Evolutionary conservation across 1,284 basidiomycete genomes (phyloP).

Genomic region (Trichosporon ovoides): DNA sequence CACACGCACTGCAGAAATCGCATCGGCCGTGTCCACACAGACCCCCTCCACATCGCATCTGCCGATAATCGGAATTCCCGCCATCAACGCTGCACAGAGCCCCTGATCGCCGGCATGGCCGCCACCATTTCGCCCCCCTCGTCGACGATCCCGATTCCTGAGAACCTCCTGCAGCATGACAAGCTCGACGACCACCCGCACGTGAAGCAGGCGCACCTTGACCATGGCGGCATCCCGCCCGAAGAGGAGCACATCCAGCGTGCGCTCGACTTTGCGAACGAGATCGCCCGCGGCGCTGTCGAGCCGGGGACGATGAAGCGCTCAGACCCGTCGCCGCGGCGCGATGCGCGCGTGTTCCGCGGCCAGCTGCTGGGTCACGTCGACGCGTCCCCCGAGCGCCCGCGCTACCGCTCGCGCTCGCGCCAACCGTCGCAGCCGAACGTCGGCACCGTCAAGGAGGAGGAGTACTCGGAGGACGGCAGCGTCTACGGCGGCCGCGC

Average conservation of each 20-base stretch:
- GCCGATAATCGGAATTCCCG: background rate
- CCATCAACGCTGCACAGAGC: background rate
- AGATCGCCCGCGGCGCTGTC: slow-evolving; percentile 9
- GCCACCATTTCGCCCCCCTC: background rate
- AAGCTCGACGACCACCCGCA: slow-evolving; percentile 9
- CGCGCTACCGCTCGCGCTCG: slow-evolving; percentile 18
- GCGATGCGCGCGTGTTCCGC: slow-evolving; percentile 17
- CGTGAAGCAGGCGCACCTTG: slow-evolving; percentile 2
- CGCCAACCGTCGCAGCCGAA: slow-evolving; percentile 4
- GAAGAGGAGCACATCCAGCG: slow-evolving; percentile 6
- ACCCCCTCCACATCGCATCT: background rate
- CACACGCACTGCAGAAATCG: no score
- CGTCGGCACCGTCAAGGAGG: slow-evolving; percentile 13
- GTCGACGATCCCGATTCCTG: slow-evolving; percentile 13
- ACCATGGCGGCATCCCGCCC: slow-evolving; percentile 15
- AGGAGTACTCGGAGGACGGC: background rate
- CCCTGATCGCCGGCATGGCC: slow-evolving; percentile 1
- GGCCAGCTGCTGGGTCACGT: slow-evolving; percentile 17
- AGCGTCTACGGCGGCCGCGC: background rate
- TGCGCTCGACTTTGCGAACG: slow-evolving; percentile 16
- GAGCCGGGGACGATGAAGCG: slow-evolving; percentile 10
- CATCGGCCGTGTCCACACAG: background rate
- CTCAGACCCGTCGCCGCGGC: slow-evolving; percentile 16
- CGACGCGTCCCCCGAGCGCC: slow-evolving; percentile 13
- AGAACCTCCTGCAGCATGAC: slow-evolving; percentile 15